Conservation (phyloP, 305 asterid species). For the Plantago lanceolata region DNA sequence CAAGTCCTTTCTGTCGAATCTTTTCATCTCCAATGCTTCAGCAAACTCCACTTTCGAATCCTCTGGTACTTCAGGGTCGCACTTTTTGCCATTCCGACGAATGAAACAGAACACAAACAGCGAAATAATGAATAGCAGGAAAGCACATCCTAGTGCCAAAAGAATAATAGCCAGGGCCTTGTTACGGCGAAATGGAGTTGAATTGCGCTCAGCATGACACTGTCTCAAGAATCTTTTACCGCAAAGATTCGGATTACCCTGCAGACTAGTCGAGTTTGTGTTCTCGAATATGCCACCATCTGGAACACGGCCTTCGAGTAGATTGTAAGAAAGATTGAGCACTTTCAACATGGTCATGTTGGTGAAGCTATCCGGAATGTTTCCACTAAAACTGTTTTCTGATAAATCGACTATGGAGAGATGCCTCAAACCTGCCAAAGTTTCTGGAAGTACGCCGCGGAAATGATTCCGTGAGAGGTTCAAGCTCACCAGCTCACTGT, state of each 20-base stretch:
- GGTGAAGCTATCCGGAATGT: constrained; percentile 50
- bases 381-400: constrained; percentile 53
- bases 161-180: constrained; percentile 30
- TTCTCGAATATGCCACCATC: constrained; percentile 40
- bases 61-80: constrained; percentile 12
- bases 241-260: constrained; percentile 64
- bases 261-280: constrained; percentile 28
- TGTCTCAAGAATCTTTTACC: constrained; percentile 36
- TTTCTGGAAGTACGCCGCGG: constrained; percentile 47
- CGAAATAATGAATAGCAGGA: constrained; percentile 28
- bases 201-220: constrained; percentile 28
- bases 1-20: constrained; percentile 49
- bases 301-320: constrained; percentile 66
- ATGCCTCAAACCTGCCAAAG: constrained; percentile 29
- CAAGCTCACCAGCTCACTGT: constrained; percentile 38
- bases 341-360: constrained; percentile 40
- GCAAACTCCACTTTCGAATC: constrained; percentile 24
- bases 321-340: constrained; percentile 73
- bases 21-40: constrained; percentile 37
- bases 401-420: constrained; percentile 59
- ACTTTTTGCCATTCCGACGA: constrained; percentile 27
- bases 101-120: constrained; percentile 23
- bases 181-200: constrained; percentile 24
- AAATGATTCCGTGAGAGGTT: constrained; percentile 64
- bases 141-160: constrained; percentile 34